These are phyloP conservation scores for Ophiocordyceps sinensis DNA, from an alignment of 2,329 filamentous ascomycete genomes.

Conservation along the genomic window DNA sequence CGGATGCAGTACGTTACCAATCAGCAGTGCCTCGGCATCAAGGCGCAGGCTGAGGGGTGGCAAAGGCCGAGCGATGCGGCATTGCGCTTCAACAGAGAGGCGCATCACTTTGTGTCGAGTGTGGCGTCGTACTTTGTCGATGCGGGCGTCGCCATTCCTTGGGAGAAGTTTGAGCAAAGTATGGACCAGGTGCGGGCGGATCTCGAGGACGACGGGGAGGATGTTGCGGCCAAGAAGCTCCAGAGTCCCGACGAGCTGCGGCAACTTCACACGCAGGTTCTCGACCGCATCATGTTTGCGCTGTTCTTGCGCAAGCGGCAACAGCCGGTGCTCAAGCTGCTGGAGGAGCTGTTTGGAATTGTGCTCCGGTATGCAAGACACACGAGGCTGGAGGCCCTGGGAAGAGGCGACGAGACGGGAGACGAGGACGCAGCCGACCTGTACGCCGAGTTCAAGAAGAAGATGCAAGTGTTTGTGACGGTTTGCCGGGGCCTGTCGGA, in stretches of 20 bases:
- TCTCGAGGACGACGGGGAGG: conserved; percentile 29
- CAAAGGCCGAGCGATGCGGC: conserved; percentile 20
- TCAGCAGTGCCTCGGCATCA: conserved; percentile 46
- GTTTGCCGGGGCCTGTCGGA: conserved; percentile 56
- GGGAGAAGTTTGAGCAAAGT: conserved; percentile 54
- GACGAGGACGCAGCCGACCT: conserved; percentile 24
- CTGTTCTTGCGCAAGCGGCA: conserved; percentile 64
- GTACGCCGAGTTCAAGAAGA: conserved; percentile 54
- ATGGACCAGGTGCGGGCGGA: conserved; percentile 47
- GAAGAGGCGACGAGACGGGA: conserved; percentile 7
- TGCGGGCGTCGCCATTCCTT: conserved; percentile 57
- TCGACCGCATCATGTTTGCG: conserved; percentile 62
- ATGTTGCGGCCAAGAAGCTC: conserved; percentile 11
- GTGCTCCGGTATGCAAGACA: conserved; percentile 58
- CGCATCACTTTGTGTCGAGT: conserved; percentile 63
- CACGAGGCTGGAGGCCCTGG: conserved; percentile 23
- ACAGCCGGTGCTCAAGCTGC: conserved; percentile 52
- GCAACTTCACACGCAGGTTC: conserved; percentile 53
- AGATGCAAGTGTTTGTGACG: conserved; percentile 58
- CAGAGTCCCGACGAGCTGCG: conserved; percentile 51
- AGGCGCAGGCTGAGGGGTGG: conserved; percentile 20
- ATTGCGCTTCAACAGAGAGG: conserved; percentile 57
- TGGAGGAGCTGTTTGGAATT: conserved; percentile 62
- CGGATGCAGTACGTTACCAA: conserved; percentile 67
- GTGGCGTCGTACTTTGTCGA: conserved; percentile 70